These are phyloP conservation scores for Phialophora expanda DNA, from an alignment of 2,329 filamentous ascomycete genomes.

Conservation along the genomic window DNA sequence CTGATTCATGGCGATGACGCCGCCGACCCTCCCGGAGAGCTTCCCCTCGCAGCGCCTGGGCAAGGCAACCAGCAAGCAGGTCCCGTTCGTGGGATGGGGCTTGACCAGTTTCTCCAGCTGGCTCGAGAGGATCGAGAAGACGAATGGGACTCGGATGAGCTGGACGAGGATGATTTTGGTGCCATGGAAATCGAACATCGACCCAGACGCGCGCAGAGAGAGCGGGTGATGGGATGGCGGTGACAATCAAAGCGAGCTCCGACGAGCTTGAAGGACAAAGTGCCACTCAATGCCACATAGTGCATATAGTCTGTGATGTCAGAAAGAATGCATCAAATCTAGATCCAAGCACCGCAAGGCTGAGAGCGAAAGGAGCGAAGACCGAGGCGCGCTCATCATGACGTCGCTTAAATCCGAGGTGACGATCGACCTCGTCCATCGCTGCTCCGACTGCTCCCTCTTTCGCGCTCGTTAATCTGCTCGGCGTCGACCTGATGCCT, in stretches of 20 bases:
- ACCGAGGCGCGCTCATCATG: not conserved
- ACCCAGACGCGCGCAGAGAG: not conserved
- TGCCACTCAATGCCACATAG: not conserved
- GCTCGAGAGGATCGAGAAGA: constrained; percentile 61
- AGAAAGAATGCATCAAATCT: not conserved
- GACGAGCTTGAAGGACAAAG: not conserved
- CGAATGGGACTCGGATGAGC: constrained; percentile 64
- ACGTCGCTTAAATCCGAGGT: not conserved
- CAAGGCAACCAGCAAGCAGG: constrained; percentile 37
- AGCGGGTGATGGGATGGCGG: constrained; percentile 18
- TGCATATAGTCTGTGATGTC: not conserved
- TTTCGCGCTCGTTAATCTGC: not conserved
- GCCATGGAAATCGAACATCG: constrained; percentile 17
- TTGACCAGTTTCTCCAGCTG: constrained; percentile 60
- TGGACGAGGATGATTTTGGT: constrained; percentile 49
- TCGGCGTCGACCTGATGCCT: constrained; percentile 23
- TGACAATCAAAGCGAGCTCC: not conserved
- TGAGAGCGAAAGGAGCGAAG: constrained; percentile 3
- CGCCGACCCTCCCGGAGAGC: constrained; percentile 15
- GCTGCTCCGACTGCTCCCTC: not conserved
- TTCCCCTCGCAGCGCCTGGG: constrained; percentile 33
- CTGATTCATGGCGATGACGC: constrained; percentile 7
- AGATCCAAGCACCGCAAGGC: not conserved
- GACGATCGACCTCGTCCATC: not conserved
- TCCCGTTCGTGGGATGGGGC: constrained; percentile 41